Evolutionary conservation across 768 basidiomycete genomes (phyloP).

Genomic region (Lactarius quietus): DNA sequence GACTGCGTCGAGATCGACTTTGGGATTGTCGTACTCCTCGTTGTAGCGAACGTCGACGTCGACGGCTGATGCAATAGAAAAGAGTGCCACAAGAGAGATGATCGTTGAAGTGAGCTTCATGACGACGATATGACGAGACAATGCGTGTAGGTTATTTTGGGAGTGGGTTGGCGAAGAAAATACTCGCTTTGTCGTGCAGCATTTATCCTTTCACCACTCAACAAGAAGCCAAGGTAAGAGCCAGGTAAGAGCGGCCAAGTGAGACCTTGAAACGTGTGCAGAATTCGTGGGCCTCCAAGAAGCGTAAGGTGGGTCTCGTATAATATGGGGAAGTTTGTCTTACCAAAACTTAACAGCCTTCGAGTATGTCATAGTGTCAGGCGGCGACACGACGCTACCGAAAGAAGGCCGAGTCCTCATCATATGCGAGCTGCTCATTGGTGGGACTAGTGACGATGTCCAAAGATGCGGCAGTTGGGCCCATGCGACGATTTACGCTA

Average conservation of each 20-base stretch:
- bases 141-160: not conserved
- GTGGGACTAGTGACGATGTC: too few species aligned
- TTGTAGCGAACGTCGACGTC: slow-evolving; percentile 35
- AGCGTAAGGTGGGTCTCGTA: not conserved
- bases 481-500: too few species aligned
- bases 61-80: slow-evolving; percentile 8
- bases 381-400: not conserved
- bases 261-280: not conserved
- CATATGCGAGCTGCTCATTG: too few species aligned
- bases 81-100: too few species aligned
- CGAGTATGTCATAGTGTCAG: not conserved
- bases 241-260: not conserved
- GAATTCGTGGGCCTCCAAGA: not conserved
- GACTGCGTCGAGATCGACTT: slow-evolving; percentile 25
- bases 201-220: not conserved
- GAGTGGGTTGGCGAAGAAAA: not conserved
- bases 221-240: too few species aligned
- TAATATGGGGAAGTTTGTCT: not conserved
- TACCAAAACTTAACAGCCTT: not conserved
- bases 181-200: not conserved
- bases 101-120: slow-evolving; percentile 32
- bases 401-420: not conserved
- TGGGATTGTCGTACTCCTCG: slow-evolving; percentile 32
- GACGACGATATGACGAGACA: not conserved
- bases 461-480: too few species aligned